These are phyloP conservation scores for Rhodotorula babjevae DNA, from an alignment of 768 basidiomycete species.

Conservation along the genomic window DNA sequence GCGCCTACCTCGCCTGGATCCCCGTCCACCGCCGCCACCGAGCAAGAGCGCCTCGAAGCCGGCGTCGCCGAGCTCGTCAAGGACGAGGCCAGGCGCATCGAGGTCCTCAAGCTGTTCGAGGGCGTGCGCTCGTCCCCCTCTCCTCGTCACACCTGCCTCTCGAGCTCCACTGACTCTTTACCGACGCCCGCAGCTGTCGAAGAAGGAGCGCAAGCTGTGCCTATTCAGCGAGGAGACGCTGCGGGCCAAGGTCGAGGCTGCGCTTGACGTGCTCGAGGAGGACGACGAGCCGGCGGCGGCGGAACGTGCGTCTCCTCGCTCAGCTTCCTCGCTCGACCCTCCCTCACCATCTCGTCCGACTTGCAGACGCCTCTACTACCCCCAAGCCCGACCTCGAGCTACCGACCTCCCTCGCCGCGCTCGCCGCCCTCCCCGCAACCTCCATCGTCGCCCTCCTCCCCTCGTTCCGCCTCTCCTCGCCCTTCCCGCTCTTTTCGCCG, in stretches of 20 bases:
- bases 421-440: constrained; percentile 67
- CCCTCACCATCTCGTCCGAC: constrained; percentile 39
- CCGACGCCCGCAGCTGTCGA: constrained; percentile 54
- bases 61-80: constrained; percentile 54
- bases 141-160: no score
- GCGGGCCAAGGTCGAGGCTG: constrained; percentile 70
- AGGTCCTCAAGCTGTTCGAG: constrained; percentile 68
- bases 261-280: constrained; percentile 68
- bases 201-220: constrained; percentile 84
- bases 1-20: background rate
- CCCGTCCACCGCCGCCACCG: constrained; percentile 47
- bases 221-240: constrained; percentile 80
- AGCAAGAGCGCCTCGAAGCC: constrained; percentile 66
- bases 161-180: background rate
- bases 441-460: constrained; percentile 68
- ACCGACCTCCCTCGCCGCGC: constrained; percentile 59
- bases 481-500: background rate
- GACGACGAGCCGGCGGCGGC: constrained; percentile 46
- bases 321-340: constrained; percentile 56
- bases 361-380: background rate
- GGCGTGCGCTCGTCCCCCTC: background rate
- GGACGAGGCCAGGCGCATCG: constrained; percentile 58
- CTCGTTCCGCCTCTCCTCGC: constrained; percentile 46
- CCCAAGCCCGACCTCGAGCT: background rate
- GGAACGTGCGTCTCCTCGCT: constrained; percentile 62